Evolutionary conservation across 2,329 filamentous ascomycete genomes (phyloP), one percentile per base, ranked within the genome.

Genomic region (Colletotrichum australisinense): DNA sequence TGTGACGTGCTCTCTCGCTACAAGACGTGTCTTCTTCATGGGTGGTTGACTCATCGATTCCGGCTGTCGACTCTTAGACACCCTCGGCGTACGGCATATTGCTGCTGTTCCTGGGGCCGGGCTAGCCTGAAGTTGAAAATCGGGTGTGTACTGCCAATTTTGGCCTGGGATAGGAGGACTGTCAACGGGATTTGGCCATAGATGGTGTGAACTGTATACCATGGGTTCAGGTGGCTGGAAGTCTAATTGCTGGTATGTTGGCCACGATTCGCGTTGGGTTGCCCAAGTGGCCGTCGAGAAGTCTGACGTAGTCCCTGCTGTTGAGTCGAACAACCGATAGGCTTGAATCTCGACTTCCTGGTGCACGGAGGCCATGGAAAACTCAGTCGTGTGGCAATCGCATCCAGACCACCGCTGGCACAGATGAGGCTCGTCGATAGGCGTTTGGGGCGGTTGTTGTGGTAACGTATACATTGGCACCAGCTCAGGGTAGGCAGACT

Each of bases 361-460:
- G 9, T 60, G 35, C 11, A 58, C 7, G 3, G 64, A 58, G 19
- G 2, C 12, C 38, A 53, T 55, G 2, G 58, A 9, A 1, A 5
- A 38, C 22, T 63, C 58, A 19, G 12, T 3, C 12, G 12, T n/a
- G 9, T 58, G n/a, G 58, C 12, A 52, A 5, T 58, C 28, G 35
- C 64, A 68, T 12, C 32, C 38, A 30, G 64, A 3, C 69, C 64
- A 72, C 22, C 22, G 28, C 35, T 38, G 69, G 28, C 14, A 63
- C 7, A 28, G n/a, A 14, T 52, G 26, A 46, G 30, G 52, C 1
- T 26, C 22, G 16, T 16, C n/a, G 12, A 22, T 38, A 9, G 52
- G 69, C 35, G 69, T 63, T 7, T 68, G 16, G 12, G 26, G 14
- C 8, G 42, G 6, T 14, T 58, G 49, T 28, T 22, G 35, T 22